Conservation (phyloP, 495 filamentous ascomycete species). For the Melanomma pulvis-pyrius region DNA sequence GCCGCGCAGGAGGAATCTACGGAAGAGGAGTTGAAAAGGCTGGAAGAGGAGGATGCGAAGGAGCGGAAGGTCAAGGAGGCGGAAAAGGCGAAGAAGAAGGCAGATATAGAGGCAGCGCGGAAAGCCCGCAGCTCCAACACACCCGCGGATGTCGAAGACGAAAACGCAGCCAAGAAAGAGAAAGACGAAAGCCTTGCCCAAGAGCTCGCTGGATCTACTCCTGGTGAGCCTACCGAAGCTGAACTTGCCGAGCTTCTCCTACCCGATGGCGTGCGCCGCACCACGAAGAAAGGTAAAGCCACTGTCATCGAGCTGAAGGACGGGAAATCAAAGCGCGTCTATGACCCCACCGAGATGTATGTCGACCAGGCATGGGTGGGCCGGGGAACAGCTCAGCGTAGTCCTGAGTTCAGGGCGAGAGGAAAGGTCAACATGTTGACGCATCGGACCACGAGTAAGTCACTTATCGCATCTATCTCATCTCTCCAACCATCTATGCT, state of each 20-base stretch:
- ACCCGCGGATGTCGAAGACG: not conserved
- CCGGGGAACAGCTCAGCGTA: conserved; percentile 60
- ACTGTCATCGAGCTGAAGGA: conserved; percentile 43
- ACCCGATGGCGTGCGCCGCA: not conserved
- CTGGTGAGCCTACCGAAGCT: not conserved
- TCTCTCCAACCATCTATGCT: not conserved
- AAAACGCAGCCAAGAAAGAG: not conserved
- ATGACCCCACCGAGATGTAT: conserved; percentile 76
- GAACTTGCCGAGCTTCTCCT: not conserved
- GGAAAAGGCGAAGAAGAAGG: not conserved
- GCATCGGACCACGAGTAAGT: conserved; percentile 71
- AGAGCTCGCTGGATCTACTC: too few relatives aligned
- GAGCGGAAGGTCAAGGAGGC: not conserved
- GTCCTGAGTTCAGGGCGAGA: conserved; percentile 66
- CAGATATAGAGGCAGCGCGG: not conserved
- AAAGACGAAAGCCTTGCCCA: not conserved
- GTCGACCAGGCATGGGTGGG: conserved; percentile 91
- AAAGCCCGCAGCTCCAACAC: not conserved
- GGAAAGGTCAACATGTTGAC: conserved; percentile 63
- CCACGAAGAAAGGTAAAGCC: conserved; percentile 11
- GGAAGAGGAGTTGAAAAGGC: too few relatives aligned
- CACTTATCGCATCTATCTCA: not conserved
- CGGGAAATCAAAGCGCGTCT: conserved; percentile 51
- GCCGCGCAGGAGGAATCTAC: conserved; percentile 22
- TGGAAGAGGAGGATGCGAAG: not conserved